Percentiles rank a stretch among this genome's conserved stretches.
Conservation (phyloP, 371 early-diverging fungal genomes). For the Mucor circinelloides region DNA sequence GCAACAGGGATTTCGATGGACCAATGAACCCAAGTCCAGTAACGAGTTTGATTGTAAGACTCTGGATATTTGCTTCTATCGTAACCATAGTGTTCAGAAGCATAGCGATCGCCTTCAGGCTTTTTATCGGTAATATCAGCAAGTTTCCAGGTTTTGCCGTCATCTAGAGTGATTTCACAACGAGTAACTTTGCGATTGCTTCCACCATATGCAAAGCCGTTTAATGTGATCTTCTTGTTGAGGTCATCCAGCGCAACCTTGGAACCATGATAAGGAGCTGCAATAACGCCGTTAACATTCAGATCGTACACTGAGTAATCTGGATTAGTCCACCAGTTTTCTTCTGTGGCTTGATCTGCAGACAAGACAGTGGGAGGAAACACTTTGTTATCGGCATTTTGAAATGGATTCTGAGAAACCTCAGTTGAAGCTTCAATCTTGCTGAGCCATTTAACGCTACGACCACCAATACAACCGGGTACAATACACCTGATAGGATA, state of each 20-base stretch:
- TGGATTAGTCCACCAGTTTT: slow-evolving; percentile 60
- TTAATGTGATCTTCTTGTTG: slow-evolving; percentile 39
- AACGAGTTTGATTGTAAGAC: slow-evolving; percentile 32
- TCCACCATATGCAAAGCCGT: slow-evolving; percentile 81
- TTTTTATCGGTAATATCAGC: slow-evolving; percentile 32
- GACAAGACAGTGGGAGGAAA: slow-evolving; percentile 65
- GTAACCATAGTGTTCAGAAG: slow-evolving; percentile 27
- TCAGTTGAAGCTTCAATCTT: slow-evolving; percentile 62
- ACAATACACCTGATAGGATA: slow-evolving; percentile 82
- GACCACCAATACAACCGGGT: slow-evolving; percentile 87
- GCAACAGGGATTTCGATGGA: slow-evolving; percentile 44
- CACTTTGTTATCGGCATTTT: slow-evolving; percentile 83
- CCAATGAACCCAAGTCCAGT: slow-evolving; percentile 84
- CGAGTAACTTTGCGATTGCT: slow-evolving; percentile 73
- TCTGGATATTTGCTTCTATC: slow-evolving; percentile 17
- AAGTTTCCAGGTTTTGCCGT: slow-evolving; percentile 77
- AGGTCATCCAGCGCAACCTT: slow-evolving; percentile 36
- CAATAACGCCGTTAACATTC: slow-evolving; percentile 62
- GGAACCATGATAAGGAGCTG: slow-evolving; percentile 50
- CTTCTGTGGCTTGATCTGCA: slow-evolving; percentile 49
- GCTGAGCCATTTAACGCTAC: slow-evolving; percentile 81
- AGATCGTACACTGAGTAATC: slow-evolving; percentile 75
- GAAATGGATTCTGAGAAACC: slow-evolving; percentile 73
- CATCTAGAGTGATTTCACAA: slow-evolving; percentile 80
- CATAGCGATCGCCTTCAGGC: slow-evolving; percentile 22